A percentile compares a stretch with the other conserved stretches of the same genome.
Evolutionary conservation across 2,329 filamentous ascomycete genomes (phyloP).

Genomic region (Escovopsis sp.): DNA sequence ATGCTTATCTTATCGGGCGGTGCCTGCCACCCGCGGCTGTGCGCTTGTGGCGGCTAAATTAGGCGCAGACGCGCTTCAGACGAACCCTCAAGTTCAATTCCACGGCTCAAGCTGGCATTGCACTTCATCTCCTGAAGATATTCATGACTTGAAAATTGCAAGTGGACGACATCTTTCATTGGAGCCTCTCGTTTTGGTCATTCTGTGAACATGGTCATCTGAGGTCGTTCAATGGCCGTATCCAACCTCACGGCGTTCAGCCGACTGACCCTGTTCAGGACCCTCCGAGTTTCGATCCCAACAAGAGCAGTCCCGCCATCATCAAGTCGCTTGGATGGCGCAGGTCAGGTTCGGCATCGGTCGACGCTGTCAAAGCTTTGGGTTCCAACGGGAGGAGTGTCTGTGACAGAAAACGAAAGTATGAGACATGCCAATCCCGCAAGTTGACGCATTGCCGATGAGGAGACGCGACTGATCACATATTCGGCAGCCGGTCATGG

Average conservation of each 20-base stretch:
- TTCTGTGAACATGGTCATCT: too few relatives aligned
- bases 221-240: conserved; percentile 7
- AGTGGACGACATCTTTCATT: too few relatives aligned
- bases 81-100: neutral
- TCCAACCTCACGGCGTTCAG: conserved; percentile 7
- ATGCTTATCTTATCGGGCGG: conserved; percentile 7
- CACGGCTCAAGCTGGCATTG: neutral
- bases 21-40: neutral
- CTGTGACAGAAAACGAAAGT: conserved; percentile 41
- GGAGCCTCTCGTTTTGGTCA: too few relatives aligned
- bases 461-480: conserved; percentile 9
- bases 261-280: conserved; percentile 4
- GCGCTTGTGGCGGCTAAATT: conserved; percentile 1
- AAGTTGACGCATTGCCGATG: neutral
- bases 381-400: conserved; percentile 60
- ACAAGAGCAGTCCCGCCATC: conserved; percentile 11
- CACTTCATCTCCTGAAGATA: too few relatives aligned
- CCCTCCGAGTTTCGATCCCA: conserved; percentile 2
- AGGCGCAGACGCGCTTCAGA: neutral
- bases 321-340: conserved; percentile 18
- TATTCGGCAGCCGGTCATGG: conserved; percentile 42
- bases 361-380: conserved; percentile 56
- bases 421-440: conserved; percentile 4
- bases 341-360: conserved; percentile 13
- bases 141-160: too few relatives aligned